Evolutionary conservation across 257 asterid genomes (phyloP).

Genomic region (Linderniella brevidens): DNA sequence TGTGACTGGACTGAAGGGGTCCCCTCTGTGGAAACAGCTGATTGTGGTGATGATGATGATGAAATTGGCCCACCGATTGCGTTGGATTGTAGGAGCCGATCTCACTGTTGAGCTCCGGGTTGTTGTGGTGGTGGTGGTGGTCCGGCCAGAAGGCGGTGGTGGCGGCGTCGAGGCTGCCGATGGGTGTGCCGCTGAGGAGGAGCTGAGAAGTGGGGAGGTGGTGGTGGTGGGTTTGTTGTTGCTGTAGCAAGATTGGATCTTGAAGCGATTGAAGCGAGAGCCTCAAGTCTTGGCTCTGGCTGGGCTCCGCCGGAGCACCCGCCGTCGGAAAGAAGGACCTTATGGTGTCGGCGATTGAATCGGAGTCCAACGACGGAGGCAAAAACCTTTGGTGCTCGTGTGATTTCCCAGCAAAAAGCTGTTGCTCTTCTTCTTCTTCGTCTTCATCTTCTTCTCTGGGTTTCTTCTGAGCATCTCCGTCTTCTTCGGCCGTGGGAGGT

Average conservation of each 20-base stretch:
- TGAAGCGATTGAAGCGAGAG: constrained; percentile 74
- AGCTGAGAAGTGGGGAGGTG: constrained; percentile 10
- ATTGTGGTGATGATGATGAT: constrained; percentile 10
- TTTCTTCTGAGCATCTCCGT: constrained; percentile 15
- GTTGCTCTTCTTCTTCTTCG: constrained; percentile 11
- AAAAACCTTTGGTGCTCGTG: constrained; percentile 32
- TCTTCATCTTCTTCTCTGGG: constrained; percentile 4
- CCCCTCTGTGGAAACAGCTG: constrained; percentile 77
- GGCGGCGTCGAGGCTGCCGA: constrained; percentile 14
- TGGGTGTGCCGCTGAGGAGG: constrained; percentile 25
- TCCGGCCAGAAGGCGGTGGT: constrained; percentile 31
- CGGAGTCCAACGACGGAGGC: constrained; percentile 64
- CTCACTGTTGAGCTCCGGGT: too few relatives aligned
- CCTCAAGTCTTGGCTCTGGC: constrained; percentile 40
- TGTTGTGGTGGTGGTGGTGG: constrained; percentile 20
- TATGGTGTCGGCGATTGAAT: constrained; percentile 58
- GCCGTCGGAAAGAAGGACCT: constrained; percentile 71
- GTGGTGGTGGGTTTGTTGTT: constrained; percentile 10
- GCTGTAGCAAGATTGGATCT: constrained; percentile 41
- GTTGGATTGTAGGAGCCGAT: too few relatives aligned
- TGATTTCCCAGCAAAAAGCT: constrained; percentile 23
- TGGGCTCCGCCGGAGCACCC: constrained; percentile 36
- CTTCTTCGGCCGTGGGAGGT: constrained; percentile 40
- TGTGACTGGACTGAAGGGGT: constrained; percentile 96
- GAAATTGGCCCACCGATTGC: too few relatives aligned